Percentiles rank a stretch among this genome's conserved stretches.
phyloP scores from a whole-genome alignment of 1,284 basidiomycete genomes.

The Pseudozyma sp. region DNA sequence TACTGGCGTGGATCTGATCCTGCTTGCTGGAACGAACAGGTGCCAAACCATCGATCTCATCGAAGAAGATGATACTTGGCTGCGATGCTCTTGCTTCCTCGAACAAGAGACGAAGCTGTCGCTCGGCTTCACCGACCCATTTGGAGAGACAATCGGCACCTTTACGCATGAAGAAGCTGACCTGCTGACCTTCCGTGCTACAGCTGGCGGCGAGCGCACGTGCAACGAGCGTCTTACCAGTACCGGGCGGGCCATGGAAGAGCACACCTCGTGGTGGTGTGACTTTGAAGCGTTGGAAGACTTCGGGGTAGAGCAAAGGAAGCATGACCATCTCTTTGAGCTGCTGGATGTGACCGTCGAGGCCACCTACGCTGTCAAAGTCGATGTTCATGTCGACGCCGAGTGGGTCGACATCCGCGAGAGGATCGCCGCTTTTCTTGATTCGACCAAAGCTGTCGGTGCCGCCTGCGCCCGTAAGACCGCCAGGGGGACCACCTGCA shows the following conservation, averaged over 20 bases:
- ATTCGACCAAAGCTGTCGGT: constrained; percentile 53
- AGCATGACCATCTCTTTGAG: constrained; percentile 99
- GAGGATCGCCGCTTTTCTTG: constrained; percentile 72
- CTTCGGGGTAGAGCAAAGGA: constrained; percentile 94
- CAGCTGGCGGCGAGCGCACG: constrained; percentile 94
- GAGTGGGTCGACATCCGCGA: constrained; percentile 96
- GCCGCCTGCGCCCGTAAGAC: constrained; percentile 35
- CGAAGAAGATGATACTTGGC: constrained; percentile 95
- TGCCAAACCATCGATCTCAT: constrained; percentile 98
- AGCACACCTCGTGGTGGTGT: constrained; percentile 96
- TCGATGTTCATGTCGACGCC: constrained; percentile 93
- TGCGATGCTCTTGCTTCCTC: constrained; percentile 94
- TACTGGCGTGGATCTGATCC: constrained; percentile 98
- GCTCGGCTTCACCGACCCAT: constrained; percentile 99
- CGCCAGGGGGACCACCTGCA: constrained; percentile 47
- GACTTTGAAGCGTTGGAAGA: constrained; percentile 93
- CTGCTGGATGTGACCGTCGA: constrained; percentile 95
- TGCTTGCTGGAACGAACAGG: constrained; percentile 98
- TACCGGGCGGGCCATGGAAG: constrained; percentile 75
- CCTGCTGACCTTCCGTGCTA: constrained; percentile 86
- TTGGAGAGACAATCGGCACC: constrained; percentile 97
- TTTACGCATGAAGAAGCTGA: constrained; percentile 99
- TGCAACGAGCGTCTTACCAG: constrained; percentile 73
- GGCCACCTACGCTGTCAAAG: constrained; percentile 96
- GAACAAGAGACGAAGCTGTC: constrained; percentile 93